Conservation (phyloP, 192 early-diverging fungal genomes). For the Coemansia sp. region DNA sequence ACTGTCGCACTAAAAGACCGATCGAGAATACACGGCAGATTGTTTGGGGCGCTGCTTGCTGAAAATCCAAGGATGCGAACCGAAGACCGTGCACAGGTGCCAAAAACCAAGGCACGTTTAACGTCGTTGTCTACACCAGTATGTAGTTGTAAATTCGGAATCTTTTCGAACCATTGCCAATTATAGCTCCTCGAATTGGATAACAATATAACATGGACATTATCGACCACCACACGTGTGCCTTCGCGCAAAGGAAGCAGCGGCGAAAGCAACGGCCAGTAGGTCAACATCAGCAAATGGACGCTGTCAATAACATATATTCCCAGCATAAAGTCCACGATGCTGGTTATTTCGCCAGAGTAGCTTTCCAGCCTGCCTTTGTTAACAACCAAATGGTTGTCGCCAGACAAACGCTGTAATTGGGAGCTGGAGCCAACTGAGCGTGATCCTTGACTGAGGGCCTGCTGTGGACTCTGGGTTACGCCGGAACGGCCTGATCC, state of each 20-base stretch:
- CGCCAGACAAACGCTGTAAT: not conserved
- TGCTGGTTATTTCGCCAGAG: slow-evolving; percentile 30
- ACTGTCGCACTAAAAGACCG: slow-evolving; percentile 5
- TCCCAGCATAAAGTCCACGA: slow-evolving; percentile 36
- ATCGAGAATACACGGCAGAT: slow-evolving; percentile 6
- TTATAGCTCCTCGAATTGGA: slow-evolving; percentile 28
- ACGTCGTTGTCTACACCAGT: not conserved
- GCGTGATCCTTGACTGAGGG: not conserved
- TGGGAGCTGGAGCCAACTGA: not conserved
- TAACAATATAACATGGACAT: slow-evolving; percentile 33
- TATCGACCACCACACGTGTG: slow-evolving; percentile 36
- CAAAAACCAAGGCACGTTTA: slow-evolving; percentile 27
- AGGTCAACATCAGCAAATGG: slow-evolving; percentile 38
- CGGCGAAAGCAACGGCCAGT: slow-evolving; percentile 37
- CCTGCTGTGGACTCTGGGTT: not conserved
- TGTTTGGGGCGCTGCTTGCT: not conserved
- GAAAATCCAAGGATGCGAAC: slow-evolving; percentile 32
- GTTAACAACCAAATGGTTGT: slow-evolving; percentile 23
- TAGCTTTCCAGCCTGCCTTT: slow-evolving; percentile 40
- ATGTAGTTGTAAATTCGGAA: not conserved
- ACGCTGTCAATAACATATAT: slow-evolving; percentile 40
- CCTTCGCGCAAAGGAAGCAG: slow-evolving; percentile 34
- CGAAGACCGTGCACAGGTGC: slow-evolving; percentile 40
- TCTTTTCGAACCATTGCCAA: slow-evolving; percentile 40
- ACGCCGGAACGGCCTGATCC: not conserved